Conservation (phyloP, 129 eudicot species). For the Tanacetum coccineum region DNA sequence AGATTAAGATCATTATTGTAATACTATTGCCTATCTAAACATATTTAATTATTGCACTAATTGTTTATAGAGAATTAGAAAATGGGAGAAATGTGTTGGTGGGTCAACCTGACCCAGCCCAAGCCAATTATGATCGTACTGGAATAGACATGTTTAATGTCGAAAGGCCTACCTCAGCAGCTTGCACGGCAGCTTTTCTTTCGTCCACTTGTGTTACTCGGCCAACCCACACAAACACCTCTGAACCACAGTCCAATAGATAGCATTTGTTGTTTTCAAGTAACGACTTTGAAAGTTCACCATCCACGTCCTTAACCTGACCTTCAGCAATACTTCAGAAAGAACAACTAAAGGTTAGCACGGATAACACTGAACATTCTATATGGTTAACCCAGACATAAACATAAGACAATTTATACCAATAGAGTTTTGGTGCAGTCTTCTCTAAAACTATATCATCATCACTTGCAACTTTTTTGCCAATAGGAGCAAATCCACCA, state of each 20-base stretch:
- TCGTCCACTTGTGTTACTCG: constrained; percentile 95
- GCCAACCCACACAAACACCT: constrained; percentile 93
- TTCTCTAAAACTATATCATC: constrained; percentile 84
- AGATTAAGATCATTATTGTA: neutral
- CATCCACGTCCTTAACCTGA: constrained; percentile 63
- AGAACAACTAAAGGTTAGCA: constrained; percentile 15
- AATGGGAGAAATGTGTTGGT: neutral
- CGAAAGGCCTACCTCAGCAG: constrained; percentile 63
- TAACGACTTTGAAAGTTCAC: constrained; percentile 81
- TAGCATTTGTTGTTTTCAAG: constrained; percentile 88
- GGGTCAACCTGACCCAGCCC: constrained; percentile 1
- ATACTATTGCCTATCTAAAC: neutral
- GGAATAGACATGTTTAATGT: neutral
- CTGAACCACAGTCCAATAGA: constrained; percentile 90
- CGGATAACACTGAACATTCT: neutral
- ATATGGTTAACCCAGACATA: constrained; percentile 1
- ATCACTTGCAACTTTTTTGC: constrained; percentile 81
- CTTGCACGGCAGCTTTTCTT: constrained; percentile 81
- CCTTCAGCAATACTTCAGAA: constrained; percentile 73
- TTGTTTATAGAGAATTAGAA: neutral
- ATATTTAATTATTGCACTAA: neutral
- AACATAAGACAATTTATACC: constrained; percentile 38
- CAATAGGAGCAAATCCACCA: constrained; percentile 99
- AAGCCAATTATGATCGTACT: neutral
- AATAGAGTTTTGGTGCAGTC: constrained; percentile 67